Conservation (phyloP, 2,329 filamentous ascomycete genomes). For the Alternaria sp. region DNA sequence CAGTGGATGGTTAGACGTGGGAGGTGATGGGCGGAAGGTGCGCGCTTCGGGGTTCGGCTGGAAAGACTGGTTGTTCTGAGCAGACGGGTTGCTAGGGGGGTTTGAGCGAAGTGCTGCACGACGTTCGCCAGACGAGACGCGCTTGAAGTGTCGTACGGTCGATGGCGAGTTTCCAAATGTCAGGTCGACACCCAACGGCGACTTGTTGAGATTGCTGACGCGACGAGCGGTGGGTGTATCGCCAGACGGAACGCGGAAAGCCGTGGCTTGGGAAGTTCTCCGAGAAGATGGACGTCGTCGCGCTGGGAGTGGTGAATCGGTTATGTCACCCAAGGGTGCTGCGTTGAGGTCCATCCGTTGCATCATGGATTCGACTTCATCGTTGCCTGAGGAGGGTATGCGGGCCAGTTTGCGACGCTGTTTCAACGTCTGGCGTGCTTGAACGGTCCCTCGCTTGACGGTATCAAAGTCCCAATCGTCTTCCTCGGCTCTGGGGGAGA, state of each 20-base stretch:
- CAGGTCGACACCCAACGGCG: constrained; percentile 85
- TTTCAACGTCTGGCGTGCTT: constrained; percentile 56
- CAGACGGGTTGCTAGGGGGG: constrained; percentile 23
- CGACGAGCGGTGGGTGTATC: constrained; percentile 53
- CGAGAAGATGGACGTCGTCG: constrained; percentile 40
- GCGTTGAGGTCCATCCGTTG: constrained; percentile 53
- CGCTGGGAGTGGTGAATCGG: constrained; percentile 45
- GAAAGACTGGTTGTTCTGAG: constrained; percentile 28
- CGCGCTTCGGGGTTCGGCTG: constrained; percentile 45
- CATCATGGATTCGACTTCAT: constrained; percentile 44
- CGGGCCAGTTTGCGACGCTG: constrained; percentile 54
- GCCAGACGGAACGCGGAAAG: constrained; percentile 42
- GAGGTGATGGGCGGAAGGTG: constrained; percentile 47
- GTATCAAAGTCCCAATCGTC: constrained; percentile 98
- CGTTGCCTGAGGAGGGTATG: constrained; percentile 50
- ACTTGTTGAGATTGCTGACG: constrained; percentile 60
- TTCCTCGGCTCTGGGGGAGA: constrained; percentile 70
- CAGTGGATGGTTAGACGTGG: constrained; percentile 36
- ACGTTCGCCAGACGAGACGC: constrained; percentile 72
- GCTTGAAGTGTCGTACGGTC: constrained; percentile 87
- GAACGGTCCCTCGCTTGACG: constrained; percentile 73
- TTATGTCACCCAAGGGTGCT: constrained; percentile 49
- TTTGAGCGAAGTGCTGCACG: constrained; percentile 42
- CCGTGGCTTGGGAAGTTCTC: constrained; percentile 49
- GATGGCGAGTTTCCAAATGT: constrained; percentile 94